Evolutionary conservation across 306 rosid species (phyloP).

Genomic region (Acacia melanoxylon): DNA sequence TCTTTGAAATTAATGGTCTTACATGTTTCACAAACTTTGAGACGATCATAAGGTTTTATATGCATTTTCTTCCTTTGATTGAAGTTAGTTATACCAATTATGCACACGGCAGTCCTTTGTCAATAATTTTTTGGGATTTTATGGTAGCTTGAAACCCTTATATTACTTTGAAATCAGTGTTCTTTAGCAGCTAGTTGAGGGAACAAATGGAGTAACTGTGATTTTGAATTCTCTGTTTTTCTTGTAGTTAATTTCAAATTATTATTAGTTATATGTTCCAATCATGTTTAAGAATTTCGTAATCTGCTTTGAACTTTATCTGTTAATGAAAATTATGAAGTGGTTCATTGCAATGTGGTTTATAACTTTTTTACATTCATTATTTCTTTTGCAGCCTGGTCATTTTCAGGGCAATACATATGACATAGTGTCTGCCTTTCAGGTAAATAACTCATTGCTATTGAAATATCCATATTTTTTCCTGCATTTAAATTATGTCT

Average conservation of each 20-base stretch:
- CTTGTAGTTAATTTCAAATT: background rate
- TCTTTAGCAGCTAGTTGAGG: background rate
- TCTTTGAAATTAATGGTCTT: background rate
- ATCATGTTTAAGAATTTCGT: background rate
- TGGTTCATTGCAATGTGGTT: background rate
- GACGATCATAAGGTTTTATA: background rate
- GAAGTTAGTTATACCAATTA: constrained; percentile 1
- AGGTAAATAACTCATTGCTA: constrained; percentile 46
- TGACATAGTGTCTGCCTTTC: constrained; percentile 87
- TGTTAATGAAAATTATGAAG: background rate
- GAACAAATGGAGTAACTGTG: background rate
- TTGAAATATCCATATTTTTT: background rate
- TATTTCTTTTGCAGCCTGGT: constrained; percentile 73
- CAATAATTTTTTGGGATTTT: no score
- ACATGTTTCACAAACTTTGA: background rate
- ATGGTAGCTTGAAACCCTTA: background rate
- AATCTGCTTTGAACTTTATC: background rate
- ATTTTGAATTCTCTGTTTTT: background rate
- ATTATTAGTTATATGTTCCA: constrained; percentile 1
- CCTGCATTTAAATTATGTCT: background rate
- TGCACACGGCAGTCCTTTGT: background rate
- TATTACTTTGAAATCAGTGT: background rate
- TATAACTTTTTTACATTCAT: constrained; percentile 2
- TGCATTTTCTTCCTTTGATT: background rate
- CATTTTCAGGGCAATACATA: constrained; percentile 73